Conservation (phyloP, 2,329 filamentous ascomycete genomes). For the Tolypocladium paradoxum region DNA sequence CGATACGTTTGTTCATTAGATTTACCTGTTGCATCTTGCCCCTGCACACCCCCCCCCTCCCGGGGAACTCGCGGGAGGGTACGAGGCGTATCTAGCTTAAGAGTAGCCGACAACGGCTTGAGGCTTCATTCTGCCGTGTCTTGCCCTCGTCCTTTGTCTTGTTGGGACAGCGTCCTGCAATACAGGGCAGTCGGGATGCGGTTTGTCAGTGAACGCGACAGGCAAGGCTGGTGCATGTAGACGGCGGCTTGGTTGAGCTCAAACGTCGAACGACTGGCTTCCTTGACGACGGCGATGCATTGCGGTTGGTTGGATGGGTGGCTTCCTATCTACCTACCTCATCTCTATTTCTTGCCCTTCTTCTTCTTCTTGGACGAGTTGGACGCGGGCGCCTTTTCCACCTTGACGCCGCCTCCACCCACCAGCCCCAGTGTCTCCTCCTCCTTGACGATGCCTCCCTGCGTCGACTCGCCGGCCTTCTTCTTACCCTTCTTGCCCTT, state of each 20-base stretch:
- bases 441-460: slow-evolving; percentile 73
- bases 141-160: not conserved
- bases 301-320: not conserved
- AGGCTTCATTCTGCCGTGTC: not conserved
- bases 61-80: not conserved
- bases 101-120: not conserved
- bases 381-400: slow-evolving; percentile 43
- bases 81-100: not conserved
- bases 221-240: no score
- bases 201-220: not conserved
- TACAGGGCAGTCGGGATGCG: not conserved
- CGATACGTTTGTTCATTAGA: not conserved
- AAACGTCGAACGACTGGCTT: not conserved
- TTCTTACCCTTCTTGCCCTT: slow-evolving; percentile 90
- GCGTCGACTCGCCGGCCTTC: slow-evolving; percentile 66
- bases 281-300: not conserved
- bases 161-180: no score
- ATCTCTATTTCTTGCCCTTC: slow-evolving; percentile 40
- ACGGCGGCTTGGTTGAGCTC: not conserved
- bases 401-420: slow-evolving; percentile 53
- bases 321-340: not conserved
- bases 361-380: slow-evolving; percentile 37
- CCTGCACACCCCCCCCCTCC: no score
- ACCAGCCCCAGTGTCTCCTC: slow-evolving; percentile 56
- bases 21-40: not conserved